Conservation (phyloP, 1,284 basidiomycete species). For the Blastosporella zonata region DNA sequence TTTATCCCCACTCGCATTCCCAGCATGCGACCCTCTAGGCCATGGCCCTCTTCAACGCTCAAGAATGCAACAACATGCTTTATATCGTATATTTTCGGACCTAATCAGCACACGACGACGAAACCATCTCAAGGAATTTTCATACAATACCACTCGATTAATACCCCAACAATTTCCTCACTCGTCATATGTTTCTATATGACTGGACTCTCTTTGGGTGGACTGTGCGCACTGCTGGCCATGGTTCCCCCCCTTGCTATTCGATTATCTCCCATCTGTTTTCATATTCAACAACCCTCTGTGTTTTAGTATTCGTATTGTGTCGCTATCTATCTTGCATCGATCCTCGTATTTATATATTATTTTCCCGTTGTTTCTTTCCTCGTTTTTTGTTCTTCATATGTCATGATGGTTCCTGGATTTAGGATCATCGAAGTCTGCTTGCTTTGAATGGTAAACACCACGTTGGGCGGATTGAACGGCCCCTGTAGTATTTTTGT, state of each 20-base stretch:
- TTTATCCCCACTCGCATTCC: conserved; percentile 15
- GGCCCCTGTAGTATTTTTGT: conserved; percentile 1
- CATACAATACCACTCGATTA: background rate
- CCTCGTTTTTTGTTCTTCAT: background rate
- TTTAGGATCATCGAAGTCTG: background rate
- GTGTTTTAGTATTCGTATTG: conserved; percentile 5
- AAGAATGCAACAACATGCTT: background rate
- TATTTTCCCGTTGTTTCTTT: too few species aligned
- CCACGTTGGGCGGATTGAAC: background rate
- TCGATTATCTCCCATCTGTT: background rate
- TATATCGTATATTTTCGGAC: conserved; percentile 2
- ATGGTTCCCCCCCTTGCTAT: background rate
- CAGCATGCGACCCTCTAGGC: conserved; percentile 18
- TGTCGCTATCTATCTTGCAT: background rate
- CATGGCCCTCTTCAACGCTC: too few species aligned
- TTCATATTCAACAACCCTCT: background rate
- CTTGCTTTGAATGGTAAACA: background rate
- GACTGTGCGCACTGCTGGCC: background rate
- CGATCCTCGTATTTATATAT: background rate
- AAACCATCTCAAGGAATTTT: background rate
- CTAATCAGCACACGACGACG: conserved; percentile 6
- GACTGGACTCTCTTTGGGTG: background rate
- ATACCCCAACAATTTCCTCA: background rate
- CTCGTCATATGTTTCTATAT: background rate
- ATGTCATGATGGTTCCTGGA: background rate